phyloP scores from a whole-genome alignment of 306 rosid species.

The Vicia villosa region DNA sequence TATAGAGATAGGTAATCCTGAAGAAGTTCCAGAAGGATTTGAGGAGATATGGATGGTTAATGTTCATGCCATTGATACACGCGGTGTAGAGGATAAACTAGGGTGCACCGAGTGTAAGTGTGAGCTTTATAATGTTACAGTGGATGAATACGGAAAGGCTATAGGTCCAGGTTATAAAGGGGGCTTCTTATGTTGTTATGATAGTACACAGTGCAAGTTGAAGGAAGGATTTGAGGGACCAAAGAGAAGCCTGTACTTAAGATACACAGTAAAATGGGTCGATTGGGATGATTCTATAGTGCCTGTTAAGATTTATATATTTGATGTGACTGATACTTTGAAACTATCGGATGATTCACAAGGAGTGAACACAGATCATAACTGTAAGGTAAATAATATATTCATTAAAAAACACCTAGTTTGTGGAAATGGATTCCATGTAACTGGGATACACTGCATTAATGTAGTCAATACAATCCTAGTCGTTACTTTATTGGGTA shows the following conservation, averaged over 20 bases:
- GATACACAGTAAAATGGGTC: constrained; percentile 74
- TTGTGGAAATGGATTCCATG: neutral
- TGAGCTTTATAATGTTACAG: constrained; percentile 57
- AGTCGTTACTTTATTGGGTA: neutral
- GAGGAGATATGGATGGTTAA: constrained; percentile 70
- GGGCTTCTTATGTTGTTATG: constrained; percentile 65
- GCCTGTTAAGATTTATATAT: constrained; percentile 61
- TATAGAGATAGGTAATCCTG: constrained; percentile 60
- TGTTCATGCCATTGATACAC: constrained; percentile 70
- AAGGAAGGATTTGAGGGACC: constrained; percentile 50
- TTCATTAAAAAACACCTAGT: neutral
- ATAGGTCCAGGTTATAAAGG: constrained; percentile 55
- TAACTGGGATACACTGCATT: neutral
- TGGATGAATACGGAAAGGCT: constrained; percentile 39
- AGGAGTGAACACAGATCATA: constrained; percentile 27
- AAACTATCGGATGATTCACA: constrained; percentile 24
- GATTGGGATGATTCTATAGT: constrained; percentile 68
- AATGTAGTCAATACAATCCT: neutral
- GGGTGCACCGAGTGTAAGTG: constrained; percentile 72
- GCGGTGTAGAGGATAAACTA: constrained; percentile 49
- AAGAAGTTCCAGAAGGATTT: constrained; percentile 50
- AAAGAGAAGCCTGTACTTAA: constrained; percentile 59
- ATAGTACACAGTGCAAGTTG: constrained; percentile 54
- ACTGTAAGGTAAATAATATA: constrained; percentile 50
- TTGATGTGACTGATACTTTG: constrained; percentile 61